A percentile compares a stretch with the other conserved stretches of the same genome.
phyloP scores from a whole-genome alignment of 202 grass and related monocot species.

The Digitaria exilis region DNA sequence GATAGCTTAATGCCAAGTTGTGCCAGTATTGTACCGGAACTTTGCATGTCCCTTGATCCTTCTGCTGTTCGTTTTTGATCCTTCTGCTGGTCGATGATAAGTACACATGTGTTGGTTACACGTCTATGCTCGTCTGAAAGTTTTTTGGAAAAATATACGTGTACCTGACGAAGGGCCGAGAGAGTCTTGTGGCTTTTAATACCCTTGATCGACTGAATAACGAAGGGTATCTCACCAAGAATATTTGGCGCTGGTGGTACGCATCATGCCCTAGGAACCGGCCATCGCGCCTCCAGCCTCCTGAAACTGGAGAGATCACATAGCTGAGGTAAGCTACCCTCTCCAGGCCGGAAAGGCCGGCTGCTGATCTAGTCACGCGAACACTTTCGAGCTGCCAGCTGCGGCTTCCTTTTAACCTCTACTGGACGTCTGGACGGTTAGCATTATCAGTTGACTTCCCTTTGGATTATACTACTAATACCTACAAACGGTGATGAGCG shows the following conservation, averaged over 20 bases:
- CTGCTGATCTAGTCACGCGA: not conserved
- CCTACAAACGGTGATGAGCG: not conserved
- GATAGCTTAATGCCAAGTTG: not conserved
- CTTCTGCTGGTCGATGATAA: not conserved
- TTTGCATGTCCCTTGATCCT: not conserved
- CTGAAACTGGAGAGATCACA: not conserved
- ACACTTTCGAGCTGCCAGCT: slow-evolving; percentile 4
- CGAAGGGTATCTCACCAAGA: not conserved
- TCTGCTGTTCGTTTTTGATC: no score
- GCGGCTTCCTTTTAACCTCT: not conserved
- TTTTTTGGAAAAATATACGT: not conserved
- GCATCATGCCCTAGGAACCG: not conserved
- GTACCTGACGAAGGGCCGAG: not conserved
- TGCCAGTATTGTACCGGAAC: not conserved
- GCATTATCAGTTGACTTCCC: not conserved
- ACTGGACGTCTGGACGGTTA: not conserved
- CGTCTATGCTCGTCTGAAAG: not conserved
- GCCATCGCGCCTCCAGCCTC: not conserved
- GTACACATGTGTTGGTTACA: not conserved
- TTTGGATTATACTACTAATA: not conserved
- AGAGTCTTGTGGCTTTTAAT: not conserved
- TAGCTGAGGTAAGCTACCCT: not conserved
- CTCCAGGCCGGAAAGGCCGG: slow-evolving; percentile 25
- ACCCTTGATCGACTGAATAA: not conserved
- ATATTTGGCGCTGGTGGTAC: not conserved